phyloP scores from a whole-genome alignment of 2,329 filamentous ascomycete species.

The Aspergillaceae sp. region DNA sequence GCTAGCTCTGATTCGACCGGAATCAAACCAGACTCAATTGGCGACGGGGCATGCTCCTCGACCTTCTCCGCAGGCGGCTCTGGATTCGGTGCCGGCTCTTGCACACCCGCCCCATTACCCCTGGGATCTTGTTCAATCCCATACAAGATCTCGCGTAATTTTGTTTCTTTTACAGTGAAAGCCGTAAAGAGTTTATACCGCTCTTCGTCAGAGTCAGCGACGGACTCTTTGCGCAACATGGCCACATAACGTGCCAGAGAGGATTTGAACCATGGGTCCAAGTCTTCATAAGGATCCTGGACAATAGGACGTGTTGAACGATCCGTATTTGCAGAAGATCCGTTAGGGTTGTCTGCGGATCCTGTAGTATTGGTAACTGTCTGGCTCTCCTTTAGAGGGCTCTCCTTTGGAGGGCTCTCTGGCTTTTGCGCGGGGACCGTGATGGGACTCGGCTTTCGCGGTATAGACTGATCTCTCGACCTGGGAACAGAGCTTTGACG shows the following conservation, averaged over 20 bases:
- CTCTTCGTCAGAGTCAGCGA: slow-evolving; percentile 40
- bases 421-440: slow-evolving; percentile 6
- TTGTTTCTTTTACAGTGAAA: slow-evolving; percentile 42
- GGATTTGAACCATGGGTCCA: slow-evolving; percentile 50
- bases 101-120: slow-evolving; percentile 6
- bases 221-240: slow-evolving; percentile 47
- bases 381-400: slow-evolving; percentile 1
- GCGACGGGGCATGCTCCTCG: slow-evolving; percentile 3
- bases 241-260: slow-evolving; percentile 47
- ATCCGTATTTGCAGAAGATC: slow-evolving; percentile 1
- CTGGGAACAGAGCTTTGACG: slow-evolving; percentile 5
- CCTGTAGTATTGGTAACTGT: neutral
- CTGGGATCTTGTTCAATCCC: slow-evolving; percentile 37
- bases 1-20: slow-evolving; percentile 22
- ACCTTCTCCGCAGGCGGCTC: slow-evolving; percentile 6
- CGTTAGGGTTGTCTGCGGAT: neutral
- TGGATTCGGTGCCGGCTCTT: slow-evolving; percentile 5
- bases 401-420: slow-evolving; percentile 2
- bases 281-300: slow-evolving; percentile 42
- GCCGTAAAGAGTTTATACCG: slow-evolving; percentile 47
- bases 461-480: slow-evolving; percentile 6
- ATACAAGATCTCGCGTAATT: slow-evolving; percentile 41
- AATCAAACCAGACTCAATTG: slow-evolving; percentile 26
- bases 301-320: slow-evolving; percentile 9
- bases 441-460: slow-evolving; percentile 7